phyloP scores from a whole-genome alignment of 176 grass and related monocot species.

The Juncus effusus region DNA sequence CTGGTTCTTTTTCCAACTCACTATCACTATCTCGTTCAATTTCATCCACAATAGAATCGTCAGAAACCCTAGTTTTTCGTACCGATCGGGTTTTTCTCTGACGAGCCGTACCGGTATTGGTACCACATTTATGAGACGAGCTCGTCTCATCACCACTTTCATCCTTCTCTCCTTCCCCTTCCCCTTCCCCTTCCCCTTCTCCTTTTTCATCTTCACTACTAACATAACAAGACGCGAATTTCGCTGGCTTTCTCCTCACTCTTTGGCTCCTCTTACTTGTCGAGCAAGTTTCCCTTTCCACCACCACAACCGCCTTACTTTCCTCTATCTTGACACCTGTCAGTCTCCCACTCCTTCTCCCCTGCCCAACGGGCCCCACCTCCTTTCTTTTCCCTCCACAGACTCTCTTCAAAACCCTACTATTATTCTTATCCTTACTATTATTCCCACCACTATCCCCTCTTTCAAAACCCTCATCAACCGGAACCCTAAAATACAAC shows the following conservation, averaged over 20 bases:
- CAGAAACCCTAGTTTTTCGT: conserved; percentile 14
- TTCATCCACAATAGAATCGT: conserved; percentile 12
- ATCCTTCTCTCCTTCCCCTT: conserved; percentile 8
- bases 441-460: too few relatives aligned
- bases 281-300: conserved; percentile 13
- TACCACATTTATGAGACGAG: conserved; percentile 23
- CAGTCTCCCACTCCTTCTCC: conserved; percentile 10
- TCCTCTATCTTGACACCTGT: conserved; percentile 1
- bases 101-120: not conserved
- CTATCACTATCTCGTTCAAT: not conserved
- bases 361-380: not conserved
- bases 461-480: conserved; percentile 7
- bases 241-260: conserved; percentile 19
- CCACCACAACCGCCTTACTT: not conserved
- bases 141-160: not conserved
- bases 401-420: not conserved
- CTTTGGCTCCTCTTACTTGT: conserved; percentile 7
- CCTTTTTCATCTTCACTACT: conserved; percentile 17
- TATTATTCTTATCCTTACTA: too few relatives aligned
- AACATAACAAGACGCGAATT: conserved; percentile 20
- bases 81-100: conserved; percentile 1
- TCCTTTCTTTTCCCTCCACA: conserved; percentile 11
- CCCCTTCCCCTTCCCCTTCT: not conserved
- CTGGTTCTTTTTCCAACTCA: not conserved
- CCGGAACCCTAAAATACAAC: conserved; percentile 18